Conservation (phyloP, 176 grass and related monocot species). For the Raddia distichophylla region DNA sequence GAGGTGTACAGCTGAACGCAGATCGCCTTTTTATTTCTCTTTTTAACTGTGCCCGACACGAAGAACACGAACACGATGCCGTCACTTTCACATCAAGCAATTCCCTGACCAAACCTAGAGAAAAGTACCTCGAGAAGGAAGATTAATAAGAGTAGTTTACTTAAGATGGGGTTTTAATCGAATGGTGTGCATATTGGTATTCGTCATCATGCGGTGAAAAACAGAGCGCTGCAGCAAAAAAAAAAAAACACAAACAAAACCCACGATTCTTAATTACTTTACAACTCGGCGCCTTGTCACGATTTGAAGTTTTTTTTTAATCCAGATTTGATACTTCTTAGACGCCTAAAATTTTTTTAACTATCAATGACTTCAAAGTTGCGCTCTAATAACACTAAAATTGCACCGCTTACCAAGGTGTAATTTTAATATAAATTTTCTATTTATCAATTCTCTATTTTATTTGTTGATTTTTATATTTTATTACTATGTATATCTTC, state of each 20-base stretch:
- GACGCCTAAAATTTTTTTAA: no score
- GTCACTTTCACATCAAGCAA: conserved; percentile 27
- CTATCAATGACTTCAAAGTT: no score
- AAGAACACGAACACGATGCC: background rate
- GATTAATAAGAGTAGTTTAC: background rate
- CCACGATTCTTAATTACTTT: background rate
- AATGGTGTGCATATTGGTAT: background rate
- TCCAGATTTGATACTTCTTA: no score
- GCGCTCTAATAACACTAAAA: no score
- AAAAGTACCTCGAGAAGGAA: background rate
- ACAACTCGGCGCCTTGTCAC: no score
- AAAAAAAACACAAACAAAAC: no score
- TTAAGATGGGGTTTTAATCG: background rate
- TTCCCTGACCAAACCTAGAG: background rate
- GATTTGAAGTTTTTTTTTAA: no score
- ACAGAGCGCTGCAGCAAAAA: background rate
- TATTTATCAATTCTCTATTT: no score
- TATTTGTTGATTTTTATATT: no score
- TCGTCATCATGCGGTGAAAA: background rate
- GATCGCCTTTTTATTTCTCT: background rate
- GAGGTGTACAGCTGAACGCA: background rate
- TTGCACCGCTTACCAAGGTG: no score
- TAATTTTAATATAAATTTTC: no score
- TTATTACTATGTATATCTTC: no score
- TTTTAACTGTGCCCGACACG: background rate